Percentiles rank a stretch among this genome's conserved stretches.
phyloP scores from a whole-genome alignment of 164 flowering plant species.

The Stephania cephalantha region DNA sequence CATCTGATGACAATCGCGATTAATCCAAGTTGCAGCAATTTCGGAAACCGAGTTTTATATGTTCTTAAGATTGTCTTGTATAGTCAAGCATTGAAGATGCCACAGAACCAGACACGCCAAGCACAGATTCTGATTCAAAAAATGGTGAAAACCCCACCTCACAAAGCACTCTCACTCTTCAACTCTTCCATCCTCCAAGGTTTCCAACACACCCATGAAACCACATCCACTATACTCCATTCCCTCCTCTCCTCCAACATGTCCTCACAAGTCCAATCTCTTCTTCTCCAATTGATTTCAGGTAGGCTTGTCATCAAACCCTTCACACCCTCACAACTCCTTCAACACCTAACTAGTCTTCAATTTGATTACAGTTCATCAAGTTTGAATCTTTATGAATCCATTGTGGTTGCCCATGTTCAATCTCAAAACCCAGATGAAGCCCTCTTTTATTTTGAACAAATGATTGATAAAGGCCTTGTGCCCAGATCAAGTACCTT shows the following conservation, averaged over 20 bases:
- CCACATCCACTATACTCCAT: conserved; percentile 34
- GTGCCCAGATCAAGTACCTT: conserved; percentile 34
- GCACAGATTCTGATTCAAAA: conserved; percentile 26
- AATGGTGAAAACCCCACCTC: conserved; percentile 60
- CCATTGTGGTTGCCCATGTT: conserved; percentile 34
- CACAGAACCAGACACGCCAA: conserved; percentile 11
- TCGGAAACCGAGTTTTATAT: too few relatives aligned
- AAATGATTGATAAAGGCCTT: conserved; percentile 35
- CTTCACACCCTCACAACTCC: conserved; percentile 32
- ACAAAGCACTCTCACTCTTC: conserved; percentile 48
- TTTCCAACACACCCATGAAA: conserved; percentile 31
- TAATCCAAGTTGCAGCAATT: too few relatives aligned
- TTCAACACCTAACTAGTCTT: conserved; percentile 26
- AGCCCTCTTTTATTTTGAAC: conserved; percentile 33
- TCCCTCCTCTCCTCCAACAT: conserved; percentile 37
- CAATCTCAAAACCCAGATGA: conserved; percentile 30
- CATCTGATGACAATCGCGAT: too few relatives aligned
- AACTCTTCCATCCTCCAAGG: conserved; percentile 29
- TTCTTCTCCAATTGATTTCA: conserved; percentile 36
- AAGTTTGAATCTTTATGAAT: conserved; percentile 23
- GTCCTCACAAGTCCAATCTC: conserved; percentile 36
- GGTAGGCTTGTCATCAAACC: conserved; percentile 23
- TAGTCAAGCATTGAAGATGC: neutral
- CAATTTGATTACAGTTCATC: conserved; percentile 1
- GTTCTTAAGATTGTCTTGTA: too few relatives aligned